Conservation (phyloP, 1,284 basidiomycete genomes). For the Singerocomus inundabilis region DNA sequence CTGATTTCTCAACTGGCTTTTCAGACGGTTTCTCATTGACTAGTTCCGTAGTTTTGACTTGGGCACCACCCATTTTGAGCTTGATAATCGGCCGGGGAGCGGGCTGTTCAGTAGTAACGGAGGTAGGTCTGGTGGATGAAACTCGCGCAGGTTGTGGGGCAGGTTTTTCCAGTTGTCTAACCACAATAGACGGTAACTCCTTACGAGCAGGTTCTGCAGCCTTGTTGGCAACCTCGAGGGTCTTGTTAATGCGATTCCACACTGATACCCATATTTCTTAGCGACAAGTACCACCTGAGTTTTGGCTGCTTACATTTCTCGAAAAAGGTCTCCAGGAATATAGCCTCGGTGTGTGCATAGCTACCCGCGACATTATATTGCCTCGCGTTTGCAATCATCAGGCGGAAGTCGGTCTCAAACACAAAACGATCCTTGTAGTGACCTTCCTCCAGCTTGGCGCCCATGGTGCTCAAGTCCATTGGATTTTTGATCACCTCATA, state of each 20-base stretch:
- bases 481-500: constrained; percentile 89
- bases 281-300: not conserved
- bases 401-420: constrained; percentile 84
- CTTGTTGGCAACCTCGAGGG: constrained; percentile 51
- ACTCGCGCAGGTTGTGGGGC: constrained; percentile 8
- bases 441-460: constrained; percentile 84
- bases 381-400: constrained; percentile 89
- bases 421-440: constrained; percentile 84
- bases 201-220: constrained; percentile 34
- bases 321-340: constrained; percentile 79
- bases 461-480: constrained; percentile 93
- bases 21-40: constrained; percentile 22
- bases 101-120: constrained; percentile 34
- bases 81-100: constrained; percentile 58
- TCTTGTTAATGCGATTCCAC: constrained; percentile 78
- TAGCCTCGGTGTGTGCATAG: constrained; percentile 75
- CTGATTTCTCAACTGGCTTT: constrained; percentile 33
- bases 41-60: constrained; percentile 31
- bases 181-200: constrained; percentile 32
- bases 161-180: constrained; percentile 36
- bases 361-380: constrained; percentile 79
- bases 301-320: constrained; percentile 66
- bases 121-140: constrained; percentile 22
- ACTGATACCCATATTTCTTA: constrained; percentile 39
- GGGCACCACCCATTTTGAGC: constrained; percentile 44